A percentile compares a stretch with the other conserved stretches of the same genome.
Evolutionary conservation across 2,329 filamentous ascomycete genomes (phyloP).

Genomic region (Arthrobotrys entomopaga): DNA sequence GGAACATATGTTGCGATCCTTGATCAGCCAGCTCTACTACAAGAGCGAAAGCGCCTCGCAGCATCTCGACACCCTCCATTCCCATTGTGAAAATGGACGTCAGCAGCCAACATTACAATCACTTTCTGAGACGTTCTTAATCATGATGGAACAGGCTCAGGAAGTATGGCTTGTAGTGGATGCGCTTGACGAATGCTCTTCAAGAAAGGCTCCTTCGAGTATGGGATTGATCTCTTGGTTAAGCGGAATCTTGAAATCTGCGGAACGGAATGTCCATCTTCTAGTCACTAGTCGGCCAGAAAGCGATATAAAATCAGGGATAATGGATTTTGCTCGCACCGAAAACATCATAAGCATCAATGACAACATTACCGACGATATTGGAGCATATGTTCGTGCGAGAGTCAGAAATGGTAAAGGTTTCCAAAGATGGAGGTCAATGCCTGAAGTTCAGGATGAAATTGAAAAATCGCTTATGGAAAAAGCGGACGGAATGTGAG

Average conservation of each 20-base stretch:
- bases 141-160: constrained; percentile 58
- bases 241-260: neutral
- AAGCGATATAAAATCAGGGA: neutral
- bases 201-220: constrained; percentile 8
- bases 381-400: neutral
- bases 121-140: constrained; percentile 57
- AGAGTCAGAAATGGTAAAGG: constrained; percentile 54
- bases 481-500: constrained; percentile 60
- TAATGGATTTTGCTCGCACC: neutral
- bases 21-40: constrained; percentile 61
- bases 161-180: constrained; percentile 59
- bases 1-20: constrained; percentile 61
- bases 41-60: constrained; percentile 52
- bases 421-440: constrained; percentile 58
- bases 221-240: neutral
- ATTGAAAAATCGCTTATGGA: constrained; percentile 9
- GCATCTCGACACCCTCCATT: constrained; percentile 58
- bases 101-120: constrained; percentile 58
- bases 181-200: constrained; percentile 59
- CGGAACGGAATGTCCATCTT: neutral
- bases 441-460: constrained; percentile 51
- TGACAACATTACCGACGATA: constrained; percentile 1
- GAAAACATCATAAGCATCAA: neutral
- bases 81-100: constrained; percentile 56
- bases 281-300: constrained; percentile 1